phyloP scores from a whole-genome alignment of 768 basidiomycete species.

The Favolaschia claudopus region DNA sequence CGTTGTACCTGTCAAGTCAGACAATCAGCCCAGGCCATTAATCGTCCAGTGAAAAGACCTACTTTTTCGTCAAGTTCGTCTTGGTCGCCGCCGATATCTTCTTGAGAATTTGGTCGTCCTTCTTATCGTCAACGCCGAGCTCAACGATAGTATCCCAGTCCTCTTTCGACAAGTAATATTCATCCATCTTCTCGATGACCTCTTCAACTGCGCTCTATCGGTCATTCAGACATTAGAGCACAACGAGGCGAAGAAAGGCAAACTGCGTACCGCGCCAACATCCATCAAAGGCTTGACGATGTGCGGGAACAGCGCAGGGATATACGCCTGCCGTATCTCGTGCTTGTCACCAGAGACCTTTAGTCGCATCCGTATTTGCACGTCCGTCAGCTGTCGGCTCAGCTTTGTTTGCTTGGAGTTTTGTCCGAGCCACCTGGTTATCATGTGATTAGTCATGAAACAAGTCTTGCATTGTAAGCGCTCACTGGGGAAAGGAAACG shows the following conservation, averaged over 20 bases:
- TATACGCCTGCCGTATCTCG: conserved; percentile 91
- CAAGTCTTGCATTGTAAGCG: conserved; percentile 22
- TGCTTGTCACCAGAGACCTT: conserved; percentile 89
- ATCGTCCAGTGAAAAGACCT: conserved; percentile 33
- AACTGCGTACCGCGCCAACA: conserved; percentile 76
- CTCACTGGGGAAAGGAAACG: conserved; percentile 87
- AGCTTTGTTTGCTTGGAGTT: conserved; percentile 94
- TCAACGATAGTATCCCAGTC: conserved; percentile 98
- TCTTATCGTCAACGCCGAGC: conserved; percentile 84
- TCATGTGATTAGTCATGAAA: no score
- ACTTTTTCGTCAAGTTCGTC: conserved; percentile 86
- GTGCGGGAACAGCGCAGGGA: conserved; percentile 86
- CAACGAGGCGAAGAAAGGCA: neutral
- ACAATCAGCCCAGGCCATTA: neutral
- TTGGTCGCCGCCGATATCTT: conserved; percentile 86
- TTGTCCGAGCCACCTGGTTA: conserved; percentile 96
- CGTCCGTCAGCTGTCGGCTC: conserved; percentile 79
- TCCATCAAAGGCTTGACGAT: conserved; percentile 83
- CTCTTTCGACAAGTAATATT: conserved; percentile 91
- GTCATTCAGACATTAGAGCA: neutral
- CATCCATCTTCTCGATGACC: conserved; percentile 90
- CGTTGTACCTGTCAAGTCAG: conserved; percentile 82
- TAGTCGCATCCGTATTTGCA: conserved; percentile 95
- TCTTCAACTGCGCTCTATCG: conserved; percentile 78
- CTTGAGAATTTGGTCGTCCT: conserved; percentile 80